These are phyloP conservation scores for Chaetomium sp. DNA, from an alignment of 2,329 filamentous ascomycete species.

Conservation along the genomic window DNA sequence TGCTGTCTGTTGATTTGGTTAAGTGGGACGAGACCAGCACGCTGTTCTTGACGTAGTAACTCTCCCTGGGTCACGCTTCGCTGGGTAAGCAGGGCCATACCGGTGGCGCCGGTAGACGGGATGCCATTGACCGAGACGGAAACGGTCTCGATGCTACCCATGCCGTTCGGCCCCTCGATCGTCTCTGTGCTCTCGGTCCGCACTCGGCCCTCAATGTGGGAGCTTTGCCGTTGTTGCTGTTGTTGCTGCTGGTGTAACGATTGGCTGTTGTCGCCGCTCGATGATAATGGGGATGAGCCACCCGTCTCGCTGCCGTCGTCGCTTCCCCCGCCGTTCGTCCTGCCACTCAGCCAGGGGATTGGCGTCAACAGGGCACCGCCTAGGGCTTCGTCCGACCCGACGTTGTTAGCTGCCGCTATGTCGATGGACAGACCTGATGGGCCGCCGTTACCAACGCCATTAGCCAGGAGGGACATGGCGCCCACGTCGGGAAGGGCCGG, in stretches of 20 bases:
- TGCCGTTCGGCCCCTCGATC: constrained; percentile 72
- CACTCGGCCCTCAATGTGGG: constrained; percentile 52
- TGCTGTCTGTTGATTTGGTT: constrained; percentile 46
- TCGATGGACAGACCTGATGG: constrained; percentile 25
- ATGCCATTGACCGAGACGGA: constrained; percentile 68
- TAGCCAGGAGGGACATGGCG: constrained; percentile 47
- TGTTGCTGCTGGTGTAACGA: constrained; percentile 16
- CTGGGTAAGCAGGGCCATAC: constrained; percentile 20
- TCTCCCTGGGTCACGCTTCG: constrained; percentile 74
- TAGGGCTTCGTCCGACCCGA: constrained; percentile 81
- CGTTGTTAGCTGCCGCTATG: constrained; percentile 33
- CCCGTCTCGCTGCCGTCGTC: constrained; percentile 19
- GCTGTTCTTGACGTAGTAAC: constrained; percentile 77
- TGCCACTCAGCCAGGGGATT: constrained; percentile 73
- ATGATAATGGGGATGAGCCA: constrained; percentile 19
- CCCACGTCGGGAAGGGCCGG: constrained; percentile 55
- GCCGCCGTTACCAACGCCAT: constrained; percentile 51
- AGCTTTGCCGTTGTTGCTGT: constrained; percentile 23
- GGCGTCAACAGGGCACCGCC: constrained; percentile 88
- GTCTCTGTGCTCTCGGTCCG: constrained; percentile 72
- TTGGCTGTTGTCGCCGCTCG: constrained; percentile 11
- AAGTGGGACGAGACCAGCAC: constrained; percentile 69
- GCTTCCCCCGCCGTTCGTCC: constrained; percentile 27
- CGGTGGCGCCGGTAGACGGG: constrained; percentile 43
- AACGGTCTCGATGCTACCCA: constrained; percentile 74